These are phyloP conservation scores for Fomitopsis schrenkii DNA, from an alignment of 1,284 basidiomycete genomes.

Conservation along the genomic window DNA sequence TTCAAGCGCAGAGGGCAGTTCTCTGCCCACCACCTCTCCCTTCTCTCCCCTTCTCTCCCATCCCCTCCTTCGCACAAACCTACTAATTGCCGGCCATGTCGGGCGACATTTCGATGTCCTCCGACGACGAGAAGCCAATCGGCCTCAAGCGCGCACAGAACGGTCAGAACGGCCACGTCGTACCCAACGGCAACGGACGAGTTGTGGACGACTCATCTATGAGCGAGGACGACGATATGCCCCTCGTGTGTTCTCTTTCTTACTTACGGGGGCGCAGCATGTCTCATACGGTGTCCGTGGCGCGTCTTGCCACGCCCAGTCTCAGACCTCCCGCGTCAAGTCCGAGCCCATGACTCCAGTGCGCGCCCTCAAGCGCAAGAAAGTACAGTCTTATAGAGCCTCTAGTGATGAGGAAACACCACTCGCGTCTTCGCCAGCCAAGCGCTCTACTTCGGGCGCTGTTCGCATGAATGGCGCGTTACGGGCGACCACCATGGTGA, in stretches of 20 bases:
- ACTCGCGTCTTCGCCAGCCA: slow-evolving; percentile 66
- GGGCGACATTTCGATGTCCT: slow-evolving; percentile 44
- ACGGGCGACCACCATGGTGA: slow-evolving; percentile 32
- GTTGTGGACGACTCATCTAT: slow-evolving; percentile 43
- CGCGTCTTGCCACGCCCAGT: slow-evolving; percentile 26
- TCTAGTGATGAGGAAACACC: slow-evolving; percentile 71
- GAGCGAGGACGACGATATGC: slow-evolving; percentile 66
- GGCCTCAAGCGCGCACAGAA: slow-evolving; percentile 34
- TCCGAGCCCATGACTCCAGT: slow-evolving; percentile 42
- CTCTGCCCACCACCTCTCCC: slow-evolving; percentile 5
- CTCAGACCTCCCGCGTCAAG: slow-evolving; percentile 38
- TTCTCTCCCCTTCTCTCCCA: neutral
- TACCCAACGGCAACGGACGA: slow-evolving; percentile 34
- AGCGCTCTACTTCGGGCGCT: slow-evolving; percentile 39
- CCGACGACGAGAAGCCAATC: slow-evolving; percentile 68
- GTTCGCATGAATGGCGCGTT: slow-evolving; percentile 40
- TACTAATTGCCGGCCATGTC: slow-evolving; percentile 32
- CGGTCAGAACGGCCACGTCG: slow-evolving; percentile 28
- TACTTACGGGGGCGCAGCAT: neutral
- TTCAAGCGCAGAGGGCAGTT: slow-evolving; percentile 23
- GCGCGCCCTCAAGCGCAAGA: slow-evolving; percentile 56
- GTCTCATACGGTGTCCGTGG: slow-evolving; percentile 11
- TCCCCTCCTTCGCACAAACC: neutral
- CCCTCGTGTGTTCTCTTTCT: slow-evolving; percentile 50
- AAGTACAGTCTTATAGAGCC: slow-evolving; percentile 41